Percentiles rank a stretch among this genome's conserved stretches.
phyloP scores from a whole-genome alignment of 805 yeast genomes.

The Starmerella powellii region DNA sequence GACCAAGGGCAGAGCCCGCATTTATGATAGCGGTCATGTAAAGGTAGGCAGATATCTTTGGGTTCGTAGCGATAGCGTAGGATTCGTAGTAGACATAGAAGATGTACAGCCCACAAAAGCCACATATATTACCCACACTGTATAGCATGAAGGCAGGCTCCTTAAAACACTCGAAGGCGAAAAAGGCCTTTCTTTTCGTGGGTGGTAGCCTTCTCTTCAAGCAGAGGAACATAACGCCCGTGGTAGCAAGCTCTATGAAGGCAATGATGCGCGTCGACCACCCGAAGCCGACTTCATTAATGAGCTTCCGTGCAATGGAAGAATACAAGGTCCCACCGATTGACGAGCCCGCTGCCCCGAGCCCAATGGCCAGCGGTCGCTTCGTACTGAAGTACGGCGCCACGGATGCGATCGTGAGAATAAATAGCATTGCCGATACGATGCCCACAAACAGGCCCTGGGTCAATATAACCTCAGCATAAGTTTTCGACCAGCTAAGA shows the following conservation, averaged over 20 bases:
- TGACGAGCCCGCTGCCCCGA: constrained; percentile 41
- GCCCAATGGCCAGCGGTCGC: constrained; percentile 37
- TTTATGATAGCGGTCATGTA: constrained; percentile 30
- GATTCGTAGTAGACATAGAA: constrained; percentile 29
- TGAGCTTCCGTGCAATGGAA: constrained; percentile 34
- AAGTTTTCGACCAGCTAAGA: constrained; percentile 29
- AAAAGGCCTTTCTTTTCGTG: constrained; percentile 21
- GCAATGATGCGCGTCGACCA: constrained; percentile 45
- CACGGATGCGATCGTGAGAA: constrained; percentile 35
- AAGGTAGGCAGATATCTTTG: constrained; percentile 16
- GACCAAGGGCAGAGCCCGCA: constrained; percentile 37
- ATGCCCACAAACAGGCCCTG: constrained; percentile 41
- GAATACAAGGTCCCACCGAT: constrained; percentile 43
- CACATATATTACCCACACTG: constrained; percentile 23
- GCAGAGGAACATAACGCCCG: constrained; percentile 21
- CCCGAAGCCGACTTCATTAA: constrained; percentile 36
- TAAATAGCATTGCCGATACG: constrained; percentile 35
- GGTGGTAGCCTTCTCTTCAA: constrained; percentile 27
- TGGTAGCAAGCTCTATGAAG: constrained; percentile 31
- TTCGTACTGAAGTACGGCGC: constrained; percentile 36
- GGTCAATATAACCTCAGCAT: constrained; percentile 42
- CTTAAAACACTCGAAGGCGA: constrained; percentile 24
- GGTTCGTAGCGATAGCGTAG: constrained; percentile 25
- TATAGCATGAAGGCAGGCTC: constrained; percentile 24
- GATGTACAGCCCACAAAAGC: constrained; percentile 27